Evolutionary conservation across 306 rosid genomes (phyloP).

Genomic region (Cucumis hystrix): DNA sequence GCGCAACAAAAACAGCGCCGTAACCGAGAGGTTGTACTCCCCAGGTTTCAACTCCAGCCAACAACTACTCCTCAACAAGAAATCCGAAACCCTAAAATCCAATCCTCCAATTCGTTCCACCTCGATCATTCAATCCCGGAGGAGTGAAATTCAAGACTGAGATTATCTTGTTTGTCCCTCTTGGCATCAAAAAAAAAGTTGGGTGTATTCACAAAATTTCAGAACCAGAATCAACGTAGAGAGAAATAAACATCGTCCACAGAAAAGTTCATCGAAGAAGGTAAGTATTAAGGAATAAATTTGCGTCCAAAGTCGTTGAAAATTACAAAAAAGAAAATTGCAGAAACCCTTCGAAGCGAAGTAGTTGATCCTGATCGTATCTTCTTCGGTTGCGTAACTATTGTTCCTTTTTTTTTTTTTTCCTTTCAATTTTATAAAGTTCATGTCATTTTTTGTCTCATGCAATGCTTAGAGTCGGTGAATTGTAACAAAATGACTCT

Average conservation of each 20-base stretch:
- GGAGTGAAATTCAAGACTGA: not conserved
- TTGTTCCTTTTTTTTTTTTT: not conserved
- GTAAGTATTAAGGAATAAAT: too few relatives aligned
- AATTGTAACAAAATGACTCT: not conserved
- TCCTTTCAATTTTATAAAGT: not conserved
- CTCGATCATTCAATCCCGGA: not conserved
- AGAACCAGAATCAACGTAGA: not conserved
- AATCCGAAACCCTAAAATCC: conserved; percentile 11
- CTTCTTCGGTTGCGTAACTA: conserved; percentile 5
- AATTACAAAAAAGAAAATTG: not conserved
- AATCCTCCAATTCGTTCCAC: not conserved
- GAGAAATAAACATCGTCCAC: not conserved
- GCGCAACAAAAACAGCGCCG: conserved; percentile 38
- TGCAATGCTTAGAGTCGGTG: conserved; percentile 1
- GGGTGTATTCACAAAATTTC: not conserved
- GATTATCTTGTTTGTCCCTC: not conserved
- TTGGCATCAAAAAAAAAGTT: not conserved
- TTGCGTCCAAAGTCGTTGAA: not conserved
- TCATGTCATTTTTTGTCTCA: not conserved
- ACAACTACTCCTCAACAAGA: not conserved
- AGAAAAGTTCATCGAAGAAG: not conserved
- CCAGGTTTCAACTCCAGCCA: conserved; percentile 37
- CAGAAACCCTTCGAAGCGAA: conserved; percentile 4
- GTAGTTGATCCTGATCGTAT: conserved; percentile 7
- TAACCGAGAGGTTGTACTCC: conserved; percentile 35